phyloP scores from a whole-genome alignment of 2,329 filamentous ascomycete species.

The Xylariales sp. region DNA sequence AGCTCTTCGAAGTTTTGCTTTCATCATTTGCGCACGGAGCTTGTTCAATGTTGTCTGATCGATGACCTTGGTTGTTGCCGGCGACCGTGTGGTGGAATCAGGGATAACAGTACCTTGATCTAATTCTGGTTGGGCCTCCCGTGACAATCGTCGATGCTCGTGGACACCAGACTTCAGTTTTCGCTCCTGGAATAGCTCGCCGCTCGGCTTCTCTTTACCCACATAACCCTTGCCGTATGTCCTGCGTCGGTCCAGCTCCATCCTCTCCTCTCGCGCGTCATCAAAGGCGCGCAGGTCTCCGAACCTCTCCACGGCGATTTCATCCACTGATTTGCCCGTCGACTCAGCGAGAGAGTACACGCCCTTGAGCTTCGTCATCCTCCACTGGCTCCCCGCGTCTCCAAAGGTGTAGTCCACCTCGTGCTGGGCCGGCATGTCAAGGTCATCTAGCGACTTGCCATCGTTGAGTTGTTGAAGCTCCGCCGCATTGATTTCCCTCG shows the following conservation, averaged over 20 bases:
- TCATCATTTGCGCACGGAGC: constrained; percentile 92
- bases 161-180: constrained; percentile 51
- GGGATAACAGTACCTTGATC: constrained; percentile 55
- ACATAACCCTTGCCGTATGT: constrained; percentile 83
- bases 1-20: constrained; percentile 79
- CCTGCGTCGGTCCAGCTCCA: constrained; percentile 78
- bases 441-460: constrained; percentile 48
- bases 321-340: constrained; percentile 67
- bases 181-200: constrained; percentile 78
- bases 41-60: constrained; percentile 82
- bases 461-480: constrained; percentile 60
- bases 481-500: constrained; percentile 71
- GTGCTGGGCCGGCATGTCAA: constrained; percentile 49
- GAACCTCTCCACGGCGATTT: constrained; percentile 77
- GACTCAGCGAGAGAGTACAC: constrained; percentile 80
- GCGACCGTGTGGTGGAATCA: constrained; percentile 43
- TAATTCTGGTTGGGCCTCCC: constrained; percentile 26
- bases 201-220: constrained; percentile 80
- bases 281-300: constrained; percentile 83
- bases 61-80: constrained; percentile 50
- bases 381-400: constrained; percentile 86
- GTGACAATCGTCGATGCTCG: constrained; percentile 26
- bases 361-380: constrained; percentile 89
- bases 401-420: constrained; percentile 82
- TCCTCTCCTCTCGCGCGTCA: constrained; percentile 86